Percentiles rank a stretch among this genome's conserved stretches.
Conservation (phyloP, 192 early-diverging fungal genomes). For the Umbelopsis vinacea region DNA sequence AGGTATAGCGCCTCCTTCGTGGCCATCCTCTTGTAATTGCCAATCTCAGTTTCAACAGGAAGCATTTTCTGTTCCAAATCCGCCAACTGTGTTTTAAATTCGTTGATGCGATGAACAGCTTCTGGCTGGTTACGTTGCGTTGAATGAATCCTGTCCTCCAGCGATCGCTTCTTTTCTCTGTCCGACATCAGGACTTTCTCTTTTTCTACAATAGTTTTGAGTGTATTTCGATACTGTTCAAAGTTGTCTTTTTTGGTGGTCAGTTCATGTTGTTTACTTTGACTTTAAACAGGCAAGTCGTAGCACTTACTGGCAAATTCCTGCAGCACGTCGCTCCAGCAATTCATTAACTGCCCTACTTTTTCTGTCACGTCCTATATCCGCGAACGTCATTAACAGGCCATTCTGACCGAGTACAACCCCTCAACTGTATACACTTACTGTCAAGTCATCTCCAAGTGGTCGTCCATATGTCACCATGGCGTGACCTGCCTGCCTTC, state of each 20-base stretch:
- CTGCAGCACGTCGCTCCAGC: constrained; percentile 34
- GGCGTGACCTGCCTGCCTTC: constrained; percentile 28
- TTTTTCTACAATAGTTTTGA: constrained; percentile 34
- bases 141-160: constrained; percentile 29
- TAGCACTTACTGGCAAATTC: constrained; percentile 34
- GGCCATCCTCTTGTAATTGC: constrained; percentile 38
- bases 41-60: constrained; percentile 36
- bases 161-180: constrained; percentile 27
- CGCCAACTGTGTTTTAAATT: constrained; percentile 27
- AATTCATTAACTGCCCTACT: constrained; percentile 28
- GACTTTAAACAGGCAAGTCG: no score
- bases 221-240: constrained; percentile 35
- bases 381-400: no score
- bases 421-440: constrained; percentile 5
- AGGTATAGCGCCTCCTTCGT: constrained; percentile 35
- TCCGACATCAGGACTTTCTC: constrained; percentile 23
- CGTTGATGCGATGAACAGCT: constrained; percentile 24
- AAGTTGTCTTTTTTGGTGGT: constrained; percentile 19
- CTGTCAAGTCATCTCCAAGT: constrained; percentile 40
- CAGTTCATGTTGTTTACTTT: not conserved
- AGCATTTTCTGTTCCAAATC: constrained; percentile 24
- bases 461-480: constrained; percentile 37
- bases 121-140: constrained; percentile 28
- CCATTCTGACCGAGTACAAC: not conserved
- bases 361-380: constrained; percentile 42